Conservation (phyloP, 2,329 filamentous ascomycete species). For the Aspergillus hortae region DNA sequence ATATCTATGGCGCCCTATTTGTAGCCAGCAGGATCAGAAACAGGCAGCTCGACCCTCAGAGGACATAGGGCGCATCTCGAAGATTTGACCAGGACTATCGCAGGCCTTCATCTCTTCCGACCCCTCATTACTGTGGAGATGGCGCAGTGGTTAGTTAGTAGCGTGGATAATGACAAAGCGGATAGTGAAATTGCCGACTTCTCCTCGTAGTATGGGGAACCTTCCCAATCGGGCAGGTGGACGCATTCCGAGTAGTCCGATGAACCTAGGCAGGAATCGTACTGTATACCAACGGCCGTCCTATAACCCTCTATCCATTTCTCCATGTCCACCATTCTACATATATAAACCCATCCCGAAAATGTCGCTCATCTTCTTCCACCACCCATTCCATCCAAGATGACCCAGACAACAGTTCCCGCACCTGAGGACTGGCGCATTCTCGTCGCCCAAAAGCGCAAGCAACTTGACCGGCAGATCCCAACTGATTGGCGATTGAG, state of each 20-base stretch:
- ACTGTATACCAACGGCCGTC: background rate
- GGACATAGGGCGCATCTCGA: too few relatives aligned
- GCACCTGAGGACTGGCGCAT: conserved; percentile 16
- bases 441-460: conserved; percentile 23
- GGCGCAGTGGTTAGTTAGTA: background rate
- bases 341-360: background rate
- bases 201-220: too few relatives aligned
- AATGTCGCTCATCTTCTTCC: background rate
- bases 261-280: background rate
- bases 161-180: background rate
- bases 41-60: background rate
- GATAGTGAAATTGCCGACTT: too few relatives aligned
- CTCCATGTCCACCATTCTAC: too few relatives aligned
- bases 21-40: background rate
- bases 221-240: background rate
- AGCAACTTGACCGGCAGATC: conserved; percentile 27
- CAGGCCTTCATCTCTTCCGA: background rate
- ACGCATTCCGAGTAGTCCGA: background rate
- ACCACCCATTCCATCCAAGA: background rate
- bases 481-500: conserved; percentile 32
- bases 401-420: conserved; percentile 10
- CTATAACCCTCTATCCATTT: too few relatives aligned
- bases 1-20: too few relatives aligned
- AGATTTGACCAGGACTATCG: too few relatives aligned
- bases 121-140: background rate